Evolutionary conservation across 176 grass and related monocot species (phyloP).

Genomic region (Calamus simplicifolius): DNA sequence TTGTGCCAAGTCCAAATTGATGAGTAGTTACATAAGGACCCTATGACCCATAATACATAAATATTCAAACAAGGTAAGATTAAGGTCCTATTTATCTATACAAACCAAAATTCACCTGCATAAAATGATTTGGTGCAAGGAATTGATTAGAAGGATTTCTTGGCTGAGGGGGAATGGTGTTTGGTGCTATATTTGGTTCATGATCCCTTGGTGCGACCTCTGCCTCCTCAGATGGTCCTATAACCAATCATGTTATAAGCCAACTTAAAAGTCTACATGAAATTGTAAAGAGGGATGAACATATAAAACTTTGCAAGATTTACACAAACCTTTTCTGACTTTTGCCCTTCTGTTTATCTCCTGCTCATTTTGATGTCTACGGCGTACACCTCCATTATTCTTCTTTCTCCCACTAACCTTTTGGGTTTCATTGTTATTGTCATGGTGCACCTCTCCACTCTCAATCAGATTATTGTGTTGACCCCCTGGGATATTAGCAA

Average conservation of each 20-base stretch:
- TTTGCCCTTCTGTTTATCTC: background rate
- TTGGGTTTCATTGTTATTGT: background rate
- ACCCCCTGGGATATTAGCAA: background rate
- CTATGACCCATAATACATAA: background rate
- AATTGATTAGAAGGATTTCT: conserved; percentile 8
- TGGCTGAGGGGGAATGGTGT: background rate
- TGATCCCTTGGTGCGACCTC: background rate
- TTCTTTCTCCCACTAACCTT: background rate
- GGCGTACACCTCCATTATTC: conserved; percentile 2
- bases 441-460: background rate
- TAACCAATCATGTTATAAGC: background rate
- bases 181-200: background rate
- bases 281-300: background rate
- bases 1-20: conserved; percentile 1
- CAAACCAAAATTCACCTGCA: background rate
- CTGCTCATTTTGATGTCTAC: background rate
- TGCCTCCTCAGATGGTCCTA: background rate
- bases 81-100: no score
- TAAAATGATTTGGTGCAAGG: background rate
- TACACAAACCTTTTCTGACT: conserved; percentile 1
- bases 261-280: background rate
- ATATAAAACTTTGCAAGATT: background rate
- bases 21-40: background rate
- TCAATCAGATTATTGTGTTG: background rate
- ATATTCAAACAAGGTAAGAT: no score